Evolutionary conservation across 768 basidiomycete species (phyloP).

Genomic region (Asterophora parasitica): DNA sequence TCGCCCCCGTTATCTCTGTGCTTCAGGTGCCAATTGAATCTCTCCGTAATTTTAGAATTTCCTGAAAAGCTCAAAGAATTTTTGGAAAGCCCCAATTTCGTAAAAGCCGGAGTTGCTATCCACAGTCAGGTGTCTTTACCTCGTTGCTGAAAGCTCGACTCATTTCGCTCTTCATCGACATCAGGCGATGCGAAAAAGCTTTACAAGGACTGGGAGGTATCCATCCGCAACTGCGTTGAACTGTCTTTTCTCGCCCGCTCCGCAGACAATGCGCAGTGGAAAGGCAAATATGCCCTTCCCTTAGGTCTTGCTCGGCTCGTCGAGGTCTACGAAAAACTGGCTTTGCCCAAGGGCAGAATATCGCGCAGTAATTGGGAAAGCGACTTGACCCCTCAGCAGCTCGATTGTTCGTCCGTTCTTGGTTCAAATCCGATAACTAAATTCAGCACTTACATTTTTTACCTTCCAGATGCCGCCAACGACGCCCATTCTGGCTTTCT

Average conservation of each 20-base stretch:
- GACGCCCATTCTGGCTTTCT: conserved; percentile 64
- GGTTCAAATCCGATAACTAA: neutral
- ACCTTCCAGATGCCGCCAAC: conserved; percentile 54
- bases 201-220: conserved; percentile 41
- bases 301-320: conserved; percentile 64
- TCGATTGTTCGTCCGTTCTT: conserved; percentile 48
- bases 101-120: conserved; percentile 75
- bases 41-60: conserved; percentile 35
- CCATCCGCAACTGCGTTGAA: conserved; percentile 57
- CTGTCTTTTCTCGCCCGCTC: conserved; percentile 64
- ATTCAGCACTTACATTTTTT: neutral
- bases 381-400: conserved; percentile 38
- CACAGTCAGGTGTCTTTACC: conserved; percentile 42
- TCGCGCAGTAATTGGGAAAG: conserved; percentile 70
- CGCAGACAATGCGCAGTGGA: conserved; percentile 69
- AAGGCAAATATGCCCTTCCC: conserved; percentile 55
- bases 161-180: conserved; percentile 4
- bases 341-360: conserved; percentile 54
- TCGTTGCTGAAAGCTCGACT: conserved; percentile 8
- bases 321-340: conserved; percentile 51
- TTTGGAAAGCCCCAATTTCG: conserved; percentile 46
- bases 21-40: neutral
- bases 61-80: conserved; percentile 46
- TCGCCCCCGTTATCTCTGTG: conserved; percentile 1
- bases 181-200: conserved; percentile 71